A percentile compares a stretch with the other conserved stretches of the same genome.
Evolutionary conservation across 371 early-diverging fungal species (phyloP).

Genomic region (Lichtheimia ramosa): DNA sequence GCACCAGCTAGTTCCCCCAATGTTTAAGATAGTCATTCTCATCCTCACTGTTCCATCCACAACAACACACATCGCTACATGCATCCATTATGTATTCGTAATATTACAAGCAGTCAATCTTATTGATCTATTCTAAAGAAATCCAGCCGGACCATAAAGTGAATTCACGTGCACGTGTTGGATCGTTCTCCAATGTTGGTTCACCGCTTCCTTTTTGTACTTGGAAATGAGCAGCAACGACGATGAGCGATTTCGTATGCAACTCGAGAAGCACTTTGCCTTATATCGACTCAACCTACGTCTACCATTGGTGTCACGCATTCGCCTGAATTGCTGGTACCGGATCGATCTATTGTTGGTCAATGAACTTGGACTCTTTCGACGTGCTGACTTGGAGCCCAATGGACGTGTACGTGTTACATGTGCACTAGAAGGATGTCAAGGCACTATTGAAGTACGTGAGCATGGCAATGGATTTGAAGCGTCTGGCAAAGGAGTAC

Average conservation of each 20-base stretch:
- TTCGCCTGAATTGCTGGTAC: slow-evolving; percentile 31
- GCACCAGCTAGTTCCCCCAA: neutral
- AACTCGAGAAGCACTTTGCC: slow-evolving; percentile 45
- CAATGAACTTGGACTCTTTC: slow-evolving; percentile 44
- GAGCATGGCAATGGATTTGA: slow-evolving; percentile 34
- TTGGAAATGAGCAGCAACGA: neutral
- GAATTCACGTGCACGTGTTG: no score
- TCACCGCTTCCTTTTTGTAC: no score
- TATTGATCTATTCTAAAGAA: no score
- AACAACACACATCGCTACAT: no score
- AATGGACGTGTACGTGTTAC: slow-evolving; percentile 27
- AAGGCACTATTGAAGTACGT: neutral
- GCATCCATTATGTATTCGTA: no score
- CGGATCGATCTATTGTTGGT: slow-evolving; percentile 42
- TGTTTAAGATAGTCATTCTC: neutral
- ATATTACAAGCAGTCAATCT: no score
- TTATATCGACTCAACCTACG: slow-evolving; percentile 46
- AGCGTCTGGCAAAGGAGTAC: slow-evolving; percentile 44
- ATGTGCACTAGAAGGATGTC: slow-evolving; percentile 17
- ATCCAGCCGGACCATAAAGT: no score
- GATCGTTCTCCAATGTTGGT: no score
- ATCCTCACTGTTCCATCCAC: no score
- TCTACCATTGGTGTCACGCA: slow-evolving; percentile 24
- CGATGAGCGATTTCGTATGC: slow-evolving; percentile 39
- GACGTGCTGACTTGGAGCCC: slow-evolving; percentile 39